Evolutionary conservation across 2,329 filamentous ascomycete genomes (phyloP).

Genomic region (Fusarium sp.): DNA sequence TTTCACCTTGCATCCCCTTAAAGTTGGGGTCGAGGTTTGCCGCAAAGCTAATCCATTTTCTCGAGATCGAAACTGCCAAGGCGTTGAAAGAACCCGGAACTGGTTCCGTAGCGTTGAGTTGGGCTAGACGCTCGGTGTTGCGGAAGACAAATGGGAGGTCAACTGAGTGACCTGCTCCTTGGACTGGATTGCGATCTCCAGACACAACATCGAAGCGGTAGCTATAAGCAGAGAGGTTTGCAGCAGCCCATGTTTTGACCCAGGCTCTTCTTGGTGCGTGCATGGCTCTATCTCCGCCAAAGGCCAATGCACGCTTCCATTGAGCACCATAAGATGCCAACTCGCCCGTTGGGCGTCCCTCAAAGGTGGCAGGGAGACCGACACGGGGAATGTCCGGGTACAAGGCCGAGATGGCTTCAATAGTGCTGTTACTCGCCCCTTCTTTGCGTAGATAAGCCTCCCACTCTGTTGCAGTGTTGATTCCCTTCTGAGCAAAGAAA

Average conservation of each 20-base stretch:
- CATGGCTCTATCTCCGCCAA: slow-evolving; percentile 29
- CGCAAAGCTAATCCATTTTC: slow-evolving; percentile 31
- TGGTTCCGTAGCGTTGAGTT: slow-evolving; percentile 13
- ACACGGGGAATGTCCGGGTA: slow-evolving; percentile 26
- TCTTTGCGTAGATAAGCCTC: slow-evolving; percentile 17
- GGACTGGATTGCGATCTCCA: slow-evolving; percentile 11
- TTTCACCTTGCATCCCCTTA: slow-evolving; percentile 1
- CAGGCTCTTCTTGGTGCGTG: slow-evolving; percentile 24
- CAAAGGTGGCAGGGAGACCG: slow-evolving; percentile 11
- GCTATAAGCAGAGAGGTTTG: slow-evolving; percentile 15
- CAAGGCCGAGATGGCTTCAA: slow-evolving; percentile 11
- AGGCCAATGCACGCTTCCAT: slow-evolving; percentile 28
- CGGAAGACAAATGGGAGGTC: slow-evolving; percentile 27
- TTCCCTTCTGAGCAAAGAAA: slow-evolving; percentile 18
- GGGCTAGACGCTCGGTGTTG: slow-evolving; percentile 1
- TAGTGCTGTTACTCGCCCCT: slow-evolving; percentile 7
- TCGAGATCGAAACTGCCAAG: slow-evolving; percentile 13
- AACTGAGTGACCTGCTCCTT: slow-evolving; percentile 23
- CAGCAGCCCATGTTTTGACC: slow-evolving; percentile 16
- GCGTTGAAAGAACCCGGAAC: slow-evolving; percentile 1
- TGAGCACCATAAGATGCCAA: slow-evolving; percentile 19
- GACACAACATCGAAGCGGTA: slow-evolving; percentile 31
- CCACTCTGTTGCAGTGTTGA: slow-evolving; percentile 28
- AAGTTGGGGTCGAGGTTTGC: slow-evolving; percentile 19
- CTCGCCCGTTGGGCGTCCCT: slow-evolving; percentile 2